These are phyloP conservation scores for Cryptococcus sp. DNA, from an alignment of 1,284 basidiomycete genomes.

Conservation along the genomic window DNA sequence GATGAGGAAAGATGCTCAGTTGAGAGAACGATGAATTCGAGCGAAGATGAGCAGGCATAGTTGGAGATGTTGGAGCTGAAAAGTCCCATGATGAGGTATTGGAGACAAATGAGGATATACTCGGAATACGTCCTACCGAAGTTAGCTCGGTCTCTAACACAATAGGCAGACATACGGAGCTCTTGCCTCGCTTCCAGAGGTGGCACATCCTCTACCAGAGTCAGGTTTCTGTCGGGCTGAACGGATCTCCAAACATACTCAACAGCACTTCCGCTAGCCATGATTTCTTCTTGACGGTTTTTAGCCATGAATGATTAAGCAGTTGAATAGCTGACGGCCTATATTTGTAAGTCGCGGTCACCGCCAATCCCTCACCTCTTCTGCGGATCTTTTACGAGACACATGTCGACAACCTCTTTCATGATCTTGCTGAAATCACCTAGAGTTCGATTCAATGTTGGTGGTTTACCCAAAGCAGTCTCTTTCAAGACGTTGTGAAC, in stretches of 20 bases:
- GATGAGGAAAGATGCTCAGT: constrained; percentile 8
- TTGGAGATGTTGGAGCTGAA: constrained; percentile 14
- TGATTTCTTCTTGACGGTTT: constrained; percentile 22
- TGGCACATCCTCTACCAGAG: constrained; percentile 19
- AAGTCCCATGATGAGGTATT: constrained; percentile 41
- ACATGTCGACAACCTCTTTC: constrained; percentile 79
- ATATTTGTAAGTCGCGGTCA: background rate
- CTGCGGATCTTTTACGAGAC: constrained; percentile 72
- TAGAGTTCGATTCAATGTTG: constrained; percentile 15
- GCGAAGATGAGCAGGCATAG: constrained; percentile 24
- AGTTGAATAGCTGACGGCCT: constrained; percentile 24
- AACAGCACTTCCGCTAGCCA: constrained; percentile 34
- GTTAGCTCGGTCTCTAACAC: background rate
- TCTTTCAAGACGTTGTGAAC: constrained; percentile 15
- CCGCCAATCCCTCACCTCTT: constrained; percentile 57
- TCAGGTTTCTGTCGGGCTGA: background rate
- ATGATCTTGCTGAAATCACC: constrained; percentile 72
- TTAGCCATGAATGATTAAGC: constrained; percentile 33
- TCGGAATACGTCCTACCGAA: constrained; percentile 26
- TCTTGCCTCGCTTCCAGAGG: constrained; percentile 34
- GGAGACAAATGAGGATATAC: constrained; percentile 27
- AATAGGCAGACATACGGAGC: constrained; percentile 17
- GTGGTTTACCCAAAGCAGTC: constrained; percentile 15
- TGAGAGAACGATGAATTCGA: constrained; percentile 17
- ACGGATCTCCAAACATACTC: constrained; percentile 6